Percentiles rank a stretch among this genome's conserved stretches.
Conservation (phyloP, 441 rosid genomes). For the Mallotus repandus region DNA sequence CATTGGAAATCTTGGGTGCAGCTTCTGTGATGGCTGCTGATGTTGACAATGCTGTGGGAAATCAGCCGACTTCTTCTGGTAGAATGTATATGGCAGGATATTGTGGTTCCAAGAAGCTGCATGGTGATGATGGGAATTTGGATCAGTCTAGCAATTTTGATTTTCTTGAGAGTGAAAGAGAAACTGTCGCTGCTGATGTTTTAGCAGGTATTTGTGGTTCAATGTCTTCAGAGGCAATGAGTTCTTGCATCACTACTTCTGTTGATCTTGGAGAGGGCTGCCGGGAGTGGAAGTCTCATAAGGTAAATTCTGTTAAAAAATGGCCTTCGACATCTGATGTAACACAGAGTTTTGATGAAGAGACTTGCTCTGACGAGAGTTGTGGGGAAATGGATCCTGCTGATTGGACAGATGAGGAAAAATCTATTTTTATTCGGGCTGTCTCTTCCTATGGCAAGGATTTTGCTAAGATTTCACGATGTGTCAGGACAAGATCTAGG, state of each 20-base stretch:
- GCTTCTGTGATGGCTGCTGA: slow-evolving; percentile 82
- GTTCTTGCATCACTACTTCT: slow-evolving; percentile 77
- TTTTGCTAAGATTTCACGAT: slow-evolving; percentile 65
- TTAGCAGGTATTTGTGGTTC: slow-evolving; percentile 80
- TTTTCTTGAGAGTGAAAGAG: slow-evolving; percentile 57
- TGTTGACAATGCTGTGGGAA: slow-evolving; percentile 46
- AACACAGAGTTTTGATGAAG: slow-evolving; percentile 69
- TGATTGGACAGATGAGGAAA: slow-evolving; percentile 96
- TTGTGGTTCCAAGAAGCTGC: slow-evolving; percentile 43
- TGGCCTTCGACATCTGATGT: slow-evolving; percentile 59
- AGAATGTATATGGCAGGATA: slow-evolving; percentile 47
- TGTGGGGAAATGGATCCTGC: slow-evolving; percentile 76
- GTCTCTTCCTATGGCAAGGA: slow-evolving; percentile 80
- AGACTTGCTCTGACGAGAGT: slow-evolving; percentile 91
- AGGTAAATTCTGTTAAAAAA: slow-evolving; percentile 44
- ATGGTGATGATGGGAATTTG: slow-evolving; percentile 43
- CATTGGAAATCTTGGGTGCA: slow-evolving; percentile 76
- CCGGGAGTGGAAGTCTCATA: slow-evolving; percentile 47
- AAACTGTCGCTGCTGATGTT: slow-evolving; percentile 80
- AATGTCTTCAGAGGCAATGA: slow-evolving; percentile 83
- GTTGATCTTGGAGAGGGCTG: slow-evolving; percentile 57
- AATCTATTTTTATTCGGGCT: slow-evolving; percentile 67
- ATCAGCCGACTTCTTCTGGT: slow-evolving; percentile 36
- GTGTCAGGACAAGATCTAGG: slow-evolving; percentile 66
- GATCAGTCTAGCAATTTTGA: slow-evolving; percentile 52